Percentiles rank a stretch among this genome's conserved stretches.
Evolutionary conservation across 2,329 filamentous ascomycete species (phyloP).

Genomic region (Aspergillus transmontanensis): DNA sequence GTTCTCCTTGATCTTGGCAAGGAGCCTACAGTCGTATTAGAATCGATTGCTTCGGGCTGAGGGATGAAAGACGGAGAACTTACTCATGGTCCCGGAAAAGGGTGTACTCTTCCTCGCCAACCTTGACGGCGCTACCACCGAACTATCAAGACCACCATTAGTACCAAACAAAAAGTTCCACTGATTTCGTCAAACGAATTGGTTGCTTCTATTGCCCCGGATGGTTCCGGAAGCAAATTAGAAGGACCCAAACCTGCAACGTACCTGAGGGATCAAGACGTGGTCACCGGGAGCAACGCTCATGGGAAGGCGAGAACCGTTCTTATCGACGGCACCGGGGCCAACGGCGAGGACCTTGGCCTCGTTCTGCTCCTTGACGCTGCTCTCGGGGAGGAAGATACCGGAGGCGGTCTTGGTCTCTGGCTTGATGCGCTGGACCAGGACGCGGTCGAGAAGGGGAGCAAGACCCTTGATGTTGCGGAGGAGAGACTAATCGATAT

Average conservation of each 20-base stretch:
- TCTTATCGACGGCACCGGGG: slow-evolving; percentile 82
- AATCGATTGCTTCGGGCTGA: not conserved
- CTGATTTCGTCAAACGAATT: not conserved
- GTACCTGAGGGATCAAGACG: slow-evolving; percentile 92
- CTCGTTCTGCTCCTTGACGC: slow-evolving; percentile 98
- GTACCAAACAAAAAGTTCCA: slow-evolving; percentile 1
- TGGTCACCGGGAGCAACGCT: slow-evolving; percentile 83
- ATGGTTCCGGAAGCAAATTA: slow-evolving; percentile 11
- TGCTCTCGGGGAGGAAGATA: slow-evolving; percentile 96
- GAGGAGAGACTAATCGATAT: slow-evolving; percentile 58
- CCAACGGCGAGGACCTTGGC: slow-evolving; percentile 94
- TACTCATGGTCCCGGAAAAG: slow-evolving; percentile 98
- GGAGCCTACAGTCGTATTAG: slow-evolving; percentile 63
- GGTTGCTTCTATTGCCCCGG: not conserved
- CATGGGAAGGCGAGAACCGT: slow-evolving; percentile 84
- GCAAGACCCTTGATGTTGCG: slow-evolving; percentile 94
- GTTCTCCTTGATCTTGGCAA: slow-evolving; percentile 95
- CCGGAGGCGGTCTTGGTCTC: slow-evolving; percentile 94
- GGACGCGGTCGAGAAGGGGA: slow-evolving; percentile 95
- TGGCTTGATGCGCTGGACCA: slow-evolving; percentile 96
- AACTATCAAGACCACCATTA: slow-evolving; percentile 59
- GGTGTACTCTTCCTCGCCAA: slow-evolving; percentile 93
- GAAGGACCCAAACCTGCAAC: slow-evolving; percentile 29
- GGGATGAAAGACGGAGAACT: slow-evolving; percentile 46
- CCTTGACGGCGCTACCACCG: slow-evolving; percentile 92